Conservation (phyloP, 192 early-diverging fungal genomes). For the Backusella tuberculispora region DNA sequence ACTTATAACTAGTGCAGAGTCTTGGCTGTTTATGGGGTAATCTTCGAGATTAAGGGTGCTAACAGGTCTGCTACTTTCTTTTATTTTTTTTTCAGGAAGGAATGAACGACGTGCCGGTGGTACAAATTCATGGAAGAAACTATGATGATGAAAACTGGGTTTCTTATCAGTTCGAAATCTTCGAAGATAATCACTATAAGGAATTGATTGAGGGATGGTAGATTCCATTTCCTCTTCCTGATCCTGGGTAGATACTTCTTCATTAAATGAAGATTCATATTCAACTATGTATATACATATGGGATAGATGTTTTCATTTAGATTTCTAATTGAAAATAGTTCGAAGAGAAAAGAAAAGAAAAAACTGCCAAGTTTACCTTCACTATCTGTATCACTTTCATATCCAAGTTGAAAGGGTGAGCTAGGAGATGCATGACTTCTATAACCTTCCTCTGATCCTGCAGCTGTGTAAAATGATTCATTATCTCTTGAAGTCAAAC, state of each 20-base stretch:
- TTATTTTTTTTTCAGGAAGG: conserved; percentile 42
- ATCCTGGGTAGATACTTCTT: not conserved
- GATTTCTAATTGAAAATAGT: not conserved
- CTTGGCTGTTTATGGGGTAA: not conserved
- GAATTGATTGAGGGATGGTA: conserved; percentile 28
- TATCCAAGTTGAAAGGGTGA: not conserved
- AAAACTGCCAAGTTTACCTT: not conserved
- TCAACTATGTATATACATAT: not conserved
- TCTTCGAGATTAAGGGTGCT: not conserved
- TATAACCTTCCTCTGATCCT: conserved; percentile 14
- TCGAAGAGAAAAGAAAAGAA: not conserved
- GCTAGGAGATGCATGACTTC: not conserved
- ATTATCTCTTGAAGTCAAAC: conserved; percentile 17
- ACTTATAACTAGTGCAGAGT: not conserved
- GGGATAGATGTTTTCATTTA: not conserved
- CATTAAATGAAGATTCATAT: not conserved
- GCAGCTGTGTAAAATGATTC: conserved; percentile 33
- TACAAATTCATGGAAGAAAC: conserved; percentile 47
- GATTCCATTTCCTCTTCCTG: not conserved
- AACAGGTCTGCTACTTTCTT: not conserved
- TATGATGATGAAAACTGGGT: not conserved
- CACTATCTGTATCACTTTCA: not conserved
- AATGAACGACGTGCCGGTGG: conserved; percentile 51
- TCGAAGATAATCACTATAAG: conserved; percentile 26
- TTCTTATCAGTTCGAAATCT: conserved; percentile 15